A percentile compares a stretch with the other conserved stretches of the same genome.
These are phyloP conservation scores for Glebionis coronaria DNA, from an alignment of 129 eudicot genomes.

Conservation along the genomic window DNA sequence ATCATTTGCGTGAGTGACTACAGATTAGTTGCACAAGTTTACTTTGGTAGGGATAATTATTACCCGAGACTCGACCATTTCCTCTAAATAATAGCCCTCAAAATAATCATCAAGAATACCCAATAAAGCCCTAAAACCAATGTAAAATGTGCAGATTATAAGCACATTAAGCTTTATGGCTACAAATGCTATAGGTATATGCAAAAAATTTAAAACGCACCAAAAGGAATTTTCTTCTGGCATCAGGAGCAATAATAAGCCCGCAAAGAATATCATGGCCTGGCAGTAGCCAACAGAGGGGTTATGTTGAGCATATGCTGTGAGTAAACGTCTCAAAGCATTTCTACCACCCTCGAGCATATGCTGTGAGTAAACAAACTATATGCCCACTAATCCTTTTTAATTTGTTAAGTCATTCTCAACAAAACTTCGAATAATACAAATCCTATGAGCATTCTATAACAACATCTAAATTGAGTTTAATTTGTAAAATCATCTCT, in stretches of 20 bases:
- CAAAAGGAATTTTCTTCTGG: constrained; percentile 99
- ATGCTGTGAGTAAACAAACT: no score
- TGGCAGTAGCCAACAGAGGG: constrained; percentile 98
- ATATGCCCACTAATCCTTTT: no score
- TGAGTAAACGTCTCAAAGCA: constrained; percentile 94
- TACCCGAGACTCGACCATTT: constrained; percentile 97
- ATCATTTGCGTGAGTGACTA: constrained; percentile 8
- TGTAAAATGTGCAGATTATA: constrained; percentile 7
- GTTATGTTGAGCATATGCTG: constrained; percentile 95
- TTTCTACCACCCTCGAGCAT: constrained; percentile 89
- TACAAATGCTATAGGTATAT: neutral
- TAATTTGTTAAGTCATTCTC: no score
- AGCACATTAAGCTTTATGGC: constrained; percentile 7
- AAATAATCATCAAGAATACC: constrained; percentile 98
- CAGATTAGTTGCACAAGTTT: neutral
- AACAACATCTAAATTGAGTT: no score
- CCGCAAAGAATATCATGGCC: constrained; percentile 99
- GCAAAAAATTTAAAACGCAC: constrained; percentile 41
- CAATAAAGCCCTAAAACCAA: constrained; percentile 69
- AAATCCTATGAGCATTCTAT: no score
- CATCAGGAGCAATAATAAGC: constrained; percentile 88
- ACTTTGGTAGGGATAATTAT: neutral
- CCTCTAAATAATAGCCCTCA: constrained; percentile 95
- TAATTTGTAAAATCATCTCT: no score
- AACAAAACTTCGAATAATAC: no score